Percentiles rank a stretch among this genome's conserved stretches.
Evolutionary conservation across 192 early-diverging fungal species (phyloP).

Genomic region (Coemansia umbellata): DNA sequence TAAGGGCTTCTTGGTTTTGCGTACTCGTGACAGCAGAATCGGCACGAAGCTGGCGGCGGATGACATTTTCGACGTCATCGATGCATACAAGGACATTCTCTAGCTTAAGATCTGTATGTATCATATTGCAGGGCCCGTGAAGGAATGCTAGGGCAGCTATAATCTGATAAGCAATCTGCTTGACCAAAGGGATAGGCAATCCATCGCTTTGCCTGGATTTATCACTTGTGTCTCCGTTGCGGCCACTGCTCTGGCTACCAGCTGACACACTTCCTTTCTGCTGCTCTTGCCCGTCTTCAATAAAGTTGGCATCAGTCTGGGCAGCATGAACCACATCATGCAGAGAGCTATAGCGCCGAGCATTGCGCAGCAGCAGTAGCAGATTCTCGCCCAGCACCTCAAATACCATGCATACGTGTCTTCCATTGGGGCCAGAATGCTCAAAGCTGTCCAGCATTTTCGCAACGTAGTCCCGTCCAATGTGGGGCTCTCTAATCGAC

Average conservation of each 20-base stretch:
- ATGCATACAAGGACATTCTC: slow-evolving; percentile 96
- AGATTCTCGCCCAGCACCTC: slow-evolving; percentile 96
- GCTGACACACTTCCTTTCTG: background rate
- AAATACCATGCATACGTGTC: slow-evolving; percentile 96
- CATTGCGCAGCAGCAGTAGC: slow-evolving; percentile 76
- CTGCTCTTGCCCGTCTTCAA: slow-evolving; percentile 10
- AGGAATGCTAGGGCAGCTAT: slow-evolving; percentile 91
- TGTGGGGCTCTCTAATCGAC: slow-evolving; percentile 30
- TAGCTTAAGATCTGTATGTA: slow-evolving; percentile 98
- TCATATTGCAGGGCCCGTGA: slow-evolving; percentile 90
- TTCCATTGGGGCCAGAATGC: slow-evolving; percentile 82
- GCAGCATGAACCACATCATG: slow-evolving; percentile 23
- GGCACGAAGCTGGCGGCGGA: slow-evolving; percentile 50
- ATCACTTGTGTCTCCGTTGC: slow-evolving; percentile 8
- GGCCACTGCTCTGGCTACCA: slow-evolving; percentile 5
- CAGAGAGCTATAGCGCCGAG: slow-evolving; percentile 37
- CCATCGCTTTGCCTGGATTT: slow-evolving; percentile 52
- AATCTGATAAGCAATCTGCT: slow-evolving; percentile 87
- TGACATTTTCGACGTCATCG: slow-evolving; percentile 76
- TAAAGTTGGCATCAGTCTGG: slow-evolving; percentile 14
- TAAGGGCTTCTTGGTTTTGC: slow-evolving; percentile 11
- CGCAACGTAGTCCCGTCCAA: slow-evolving; percentile 61
- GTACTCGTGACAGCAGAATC: slow-evolving; percentile 5
- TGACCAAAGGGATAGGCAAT: slow-evolving; percentile 81
- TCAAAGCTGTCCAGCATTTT: slow-evolving; percentile 91